A percentile compares a stretch with the other conserved stretches of the same genome.
Evolutionary conservation across 2,329 filamentous ascomycete species (phyloP).

Genomic region (Calonectria pteridis): DNA sequence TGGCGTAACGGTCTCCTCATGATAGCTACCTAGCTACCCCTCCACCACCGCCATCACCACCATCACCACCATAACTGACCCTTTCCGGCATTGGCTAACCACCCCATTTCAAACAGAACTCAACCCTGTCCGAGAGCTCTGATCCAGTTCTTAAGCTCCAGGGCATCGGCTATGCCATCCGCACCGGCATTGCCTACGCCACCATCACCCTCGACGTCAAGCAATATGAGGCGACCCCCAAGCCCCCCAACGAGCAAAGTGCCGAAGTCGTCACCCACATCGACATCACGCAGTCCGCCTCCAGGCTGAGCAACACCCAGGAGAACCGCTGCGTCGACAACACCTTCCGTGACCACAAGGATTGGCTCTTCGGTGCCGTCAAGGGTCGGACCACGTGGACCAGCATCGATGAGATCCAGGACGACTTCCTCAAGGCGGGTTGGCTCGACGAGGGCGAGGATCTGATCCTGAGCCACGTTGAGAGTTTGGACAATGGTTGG

Average conservation of each 20-base stretch:
- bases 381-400: conserved; percentile 70
- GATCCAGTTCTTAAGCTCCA: conserved; percentile 80
- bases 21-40: conserved; percentile 11
- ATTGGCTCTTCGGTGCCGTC: conserved; percentile 84
- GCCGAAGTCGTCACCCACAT: conserved; percentile 68
- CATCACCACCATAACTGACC: conserved; percentile 2
- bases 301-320: conserved; percentile 74
- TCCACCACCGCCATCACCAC: conserved; percentile 12
- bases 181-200: conserved; percentile 78
- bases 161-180: conserved; percentile 77
- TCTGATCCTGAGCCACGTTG: conserved; percentile 74
- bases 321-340: conserved; percentile 68
- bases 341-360: conserved; percentile 72
- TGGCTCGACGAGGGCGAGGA: conserved; percentile 73
- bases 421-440: conserved; percentile 67
- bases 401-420: conserved; percentile 60
- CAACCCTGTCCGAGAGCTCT: conserved; percentile 75
- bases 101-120: conserved; percentile 69
- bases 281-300: conserved; percentile 80
- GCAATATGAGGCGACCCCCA: conserved; percentile 62
- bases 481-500: conserved; percentile 66
- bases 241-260: conserved; percentile 51
- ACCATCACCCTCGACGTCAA: conserved; percentile 75
- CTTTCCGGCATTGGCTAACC: neutral
- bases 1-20: conserved; percentile 1